Percentiles rank a stretch among this genome's conserved stretches.
Evolutionary conservation across 2,329 filamentous ascomycete genomes (phyloP).

Genomic region (Paracamarosporium sp.): DNA sequence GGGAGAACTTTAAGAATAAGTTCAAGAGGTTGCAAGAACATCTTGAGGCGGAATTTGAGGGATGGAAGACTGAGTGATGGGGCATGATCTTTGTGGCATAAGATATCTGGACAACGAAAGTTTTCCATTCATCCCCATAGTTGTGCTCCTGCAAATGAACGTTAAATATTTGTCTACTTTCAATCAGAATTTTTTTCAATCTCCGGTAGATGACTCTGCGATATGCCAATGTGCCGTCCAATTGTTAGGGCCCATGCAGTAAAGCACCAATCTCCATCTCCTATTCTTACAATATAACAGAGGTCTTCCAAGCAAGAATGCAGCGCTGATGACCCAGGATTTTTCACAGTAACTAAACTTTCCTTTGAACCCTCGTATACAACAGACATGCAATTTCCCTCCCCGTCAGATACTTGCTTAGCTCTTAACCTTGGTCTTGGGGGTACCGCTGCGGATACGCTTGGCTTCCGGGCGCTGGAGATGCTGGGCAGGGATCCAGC

Average conservation of each 20-base stretch:
- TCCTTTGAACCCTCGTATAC: neutral
- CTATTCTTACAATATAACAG: neutral
- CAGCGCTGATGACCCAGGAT: neutral
- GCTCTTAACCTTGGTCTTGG: conserved; percentile 46
- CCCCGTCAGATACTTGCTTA: conserved; percentile 16
- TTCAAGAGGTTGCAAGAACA: conserved; percentile 80
- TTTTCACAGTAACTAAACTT: neutral
- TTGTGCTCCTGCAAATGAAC: no score
- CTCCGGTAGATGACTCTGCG: neutral
- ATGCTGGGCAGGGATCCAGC: conserved; percentile 91
- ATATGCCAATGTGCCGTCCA: neutral
- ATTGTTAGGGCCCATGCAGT: neutral
- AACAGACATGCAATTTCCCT: neutral
- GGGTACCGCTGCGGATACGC: conserved; percentile 61
- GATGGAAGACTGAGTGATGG: conserved; percentile 65
- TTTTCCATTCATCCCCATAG: conserved; percentile 12
- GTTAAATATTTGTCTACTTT: conserved; percentile 10
- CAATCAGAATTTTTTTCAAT: neutral
- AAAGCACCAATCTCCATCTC: neutral
- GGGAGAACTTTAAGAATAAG: conserved; percentile 72
- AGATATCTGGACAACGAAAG: conserved; percentile 1
- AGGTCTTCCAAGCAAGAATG: neutral
- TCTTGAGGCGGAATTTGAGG: conserved; percentile 74
- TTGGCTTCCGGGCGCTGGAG: conserved; percentile 81
- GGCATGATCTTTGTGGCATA: neutral